These are phyloP conservation scores for Pseudomonodictys pantanalensis DNA, from an alignment of 495 filamentous ascomycete genomes.

Conservation along the genomic window DNA sequence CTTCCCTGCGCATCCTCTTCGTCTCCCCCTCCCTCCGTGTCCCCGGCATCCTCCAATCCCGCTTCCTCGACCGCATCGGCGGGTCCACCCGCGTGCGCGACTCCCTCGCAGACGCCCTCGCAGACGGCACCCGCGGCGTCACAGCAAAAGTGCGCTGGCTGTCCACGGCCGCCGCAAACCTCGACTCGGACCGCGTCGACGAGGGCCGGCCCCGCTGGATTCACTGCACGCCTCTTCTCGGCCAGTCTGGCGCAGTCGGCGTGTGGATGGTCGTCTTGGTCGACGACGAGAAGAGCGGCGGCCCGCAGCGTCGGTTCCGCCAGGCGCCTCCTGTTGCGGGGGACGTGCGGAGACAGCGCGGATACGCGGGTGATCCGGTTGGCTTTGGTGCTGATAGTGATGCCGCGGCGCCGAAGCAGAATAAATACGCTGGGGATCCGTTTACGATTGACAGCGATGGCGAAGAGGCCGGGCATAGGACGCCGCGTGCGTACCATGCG, in stretches of 20 bases:
- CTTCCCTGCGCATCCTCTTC: constrained; percentile 63
- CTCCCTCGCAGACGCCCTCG: constrained; percentile 54
- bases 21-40: constrained; percentile 62
- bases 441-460: too few species aligned
- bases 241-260: constrained; percentile 56
- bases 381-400: background rate
- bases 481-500: background rate
- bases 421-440: too few species aligned
- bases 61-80: constrained; percentile 59
- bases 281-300: constrained; percentile 45
- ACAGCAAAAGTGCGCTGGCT: constrained; percentile 62
- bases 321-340: constrained; percentile 12
- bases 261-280: constrained; percentile 68
- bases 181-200: constrained; percentile 40
- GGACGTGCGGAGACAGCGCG: background rate
- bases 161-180: constrained; percentile 37
- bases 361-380: background rate
- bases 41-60: constrained; percentile 62
- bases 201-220: constrained; percentile 58
- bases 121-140: constrained; percentile 51
- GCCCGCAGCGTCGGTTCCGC: constrained; percentile 9
- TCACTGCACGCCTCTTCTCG: constrained; percentile 62
- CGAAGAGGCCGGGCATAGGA: too few species aligned
- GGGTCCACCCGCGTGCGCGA: constrained; percentile 52
- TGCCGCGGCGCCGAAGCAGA: too few species aligned